phyloP scores from a whole-genome alignment of 805 yeast species.

The Peterozyma xylosa region DNA sequence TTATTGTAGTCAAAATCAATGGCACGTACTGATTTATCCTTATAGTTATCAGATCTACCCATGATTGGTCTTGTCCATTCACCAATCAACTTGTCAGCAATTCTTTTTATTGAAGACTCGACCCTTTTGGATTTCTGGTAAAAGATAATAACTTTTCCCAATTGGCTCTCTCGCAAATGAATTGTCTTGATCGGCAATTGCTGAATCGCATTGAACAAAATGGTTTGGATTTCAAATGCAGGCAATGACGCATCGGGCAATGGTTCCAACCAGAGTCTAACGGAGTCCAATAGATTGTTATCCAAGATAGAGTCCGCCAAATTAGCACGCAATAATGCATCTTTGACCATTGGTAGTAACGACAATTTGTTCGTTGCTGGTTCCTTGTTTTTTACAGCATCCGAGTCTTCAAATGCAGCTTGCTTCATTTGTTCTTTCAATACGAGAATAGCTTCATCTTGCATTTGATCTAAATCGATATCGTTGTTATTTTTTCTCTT shows the following conservation, averaged over 20 bases:
- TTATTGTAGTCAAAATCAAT: conserved; percentile 60
- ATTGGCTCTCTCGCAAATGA: conserved; percentile 88
- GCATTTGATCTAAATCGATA: conserved; percentile 90
- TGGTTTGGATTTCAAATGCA: conserved; percentile 93
- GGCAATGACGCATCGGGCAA: conserved; percentile 97
- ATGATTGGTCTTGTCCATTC: conserved; percentile 98
- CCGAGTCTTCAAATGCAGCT: conserved; percentile 70
- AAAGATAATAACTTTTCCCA: conserved; percentile 89
- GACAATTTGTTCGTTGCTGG: conserved; percentile 75
- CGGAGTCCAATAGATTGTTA: conserved; percentile 87
- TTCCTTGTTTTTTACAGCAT: conserved; percentile 46
- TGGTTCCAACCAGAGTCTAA: conserved; percentile 96
- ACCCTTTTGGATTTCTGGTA: conserved; percentile 88
- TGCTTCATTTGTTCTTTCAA: conserved; percentile 86
- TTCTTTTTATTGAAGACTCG: conserved; percentile 76
- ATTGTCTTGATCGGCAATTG: conserved; percentile 90
- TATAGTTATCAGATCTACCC: conserved; percentile 90
- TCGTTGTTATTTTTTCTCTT: conserved; percentile 71
- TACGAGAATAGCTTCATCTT: conserved; percentile 80
- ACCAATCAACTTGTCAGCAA: conserved; percentile 86
- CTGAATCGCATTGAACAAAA: conserved; percentile 64
- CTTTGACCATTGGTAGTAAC: conserved; percentile 72
- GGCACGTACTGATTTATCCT: conserved; percentile 71
- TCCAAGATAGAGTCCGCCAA: conserved; percentile 90
- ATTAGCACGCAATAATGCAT: conserved; percentile 70